Base-by-base conservation (phyloP, 169 alveolate species). In the Eimeria maxima region DNA sequence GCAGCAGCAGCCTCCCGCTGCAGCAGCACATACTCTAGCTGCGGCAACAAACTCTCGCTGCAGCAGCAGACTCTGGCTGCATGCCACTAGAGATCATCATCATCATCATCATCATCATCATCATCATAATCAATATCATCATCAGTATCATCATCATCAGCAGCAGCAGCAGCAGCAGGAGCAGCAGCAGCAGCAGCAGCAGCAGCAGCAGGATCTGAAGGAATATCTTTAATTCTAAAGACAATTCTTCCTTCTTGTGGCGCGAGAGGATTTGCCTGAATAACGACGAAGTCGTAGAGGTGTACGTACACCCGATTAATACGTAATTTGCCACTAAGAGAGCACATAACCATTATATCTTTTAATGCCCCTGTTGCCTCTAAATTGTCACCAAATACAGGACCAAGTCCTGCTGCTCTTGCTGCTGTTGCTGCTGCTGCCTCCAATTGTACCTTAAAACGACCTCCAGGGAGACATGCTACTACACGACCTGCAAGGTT, bases 301-400 rank as follows among this genome's bases (percentile, higher is more conserved):
- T 80, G 90, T 24, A 80, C 90, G n/a, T 80, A 80, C 90, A 80
- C 90, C 69, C 90, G 33, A 33, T 33, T n/a, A 4, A 80, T 80
- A 2, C 90, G 33, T 7, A 80, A 45, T 45, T 80, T 80, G 20
- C 90, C 90, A 33, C 90, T 80, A 18, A 80, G 69, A 14, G 55
- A 4, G 44, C 90, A 80, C 27, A 47, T 80, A 3, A 80, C 29
- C 44, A 13, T 24, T 44, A 47, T 80, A 14, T 50, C 69, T 44
- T 24, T 44, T 7, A 80, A 5, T 4, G 33, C 90, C 45, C 2
- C 8, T 42, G 90, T 69, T 33, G 90, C 47, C 50, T 24, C 90
- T 22, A 80, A 33, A 42, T 69, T 33, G 42, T 11, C 90, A n/a
- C 65, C 90, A 80, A 80, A 80, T 33, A 63, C 69, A 33, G 73